Evolutionary conservation across 169 alveolate genomes (phyloP), one percentile per base, ranked within the genome.

Genomic region (Plasmodium gonderi): DNA sequence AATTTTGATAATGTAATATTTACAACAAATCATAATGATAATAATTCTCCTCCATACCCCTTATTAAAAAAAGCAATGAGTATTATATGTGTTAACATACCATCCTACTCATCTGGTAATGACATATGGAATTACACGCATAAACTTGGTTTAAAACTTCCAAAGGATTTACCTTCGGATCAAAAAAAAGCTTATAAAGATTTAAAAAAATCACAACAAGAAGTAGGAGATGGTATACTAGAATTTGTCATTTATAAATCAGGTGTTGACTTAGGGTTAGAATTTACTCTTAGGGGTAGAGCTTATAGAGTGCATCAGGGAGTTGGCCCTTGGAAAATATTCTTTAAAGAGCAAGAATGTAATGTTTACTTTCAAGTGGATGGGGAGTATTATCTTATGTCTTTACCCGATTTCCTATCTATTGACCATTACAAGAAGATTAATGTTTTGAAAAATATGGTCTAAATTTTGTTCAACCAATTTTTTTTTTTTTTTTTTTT

Each of bases 301-400:
- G 97, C 97, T 20, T 78, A 92, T 40, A 83, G 97, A 38, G 83
- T 96, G 17, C 97, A 96, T 80, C 96, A 94, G 45, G 97, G 98
- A 31, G 3, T 31, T 11, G 98, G 98, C 4, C 98, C 98, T 17
- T 96, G 97, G 97, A 94, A 95, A 91, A 82, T 96, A 26, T 40
- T 80, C 14, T 96, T 96, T 72, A 96, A 94, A 77, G 94, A 95
- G 72, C 72, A 82, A 5, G 77, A 44, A 12, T 72, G 72, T 29
- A 72, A 81, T 47, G 97, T 96, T 26, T 96, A 96, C 54, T 94
- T 95, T 80, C 97, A 96, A 92, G 95, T 95, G 6, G 97, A 96
- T 68, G 97, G 97, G 4, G 97, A 96, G 79, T 96, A 85, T 82
- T 94, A 64, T 72, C 91, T 33, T 65, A 85, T 85, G 92, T 51